Percentiles rank a stretch among this genome's conserved stretches.
Conservation (phyloP, 345 rosid genomes). For the Arabidopsis suecica region DNA sequence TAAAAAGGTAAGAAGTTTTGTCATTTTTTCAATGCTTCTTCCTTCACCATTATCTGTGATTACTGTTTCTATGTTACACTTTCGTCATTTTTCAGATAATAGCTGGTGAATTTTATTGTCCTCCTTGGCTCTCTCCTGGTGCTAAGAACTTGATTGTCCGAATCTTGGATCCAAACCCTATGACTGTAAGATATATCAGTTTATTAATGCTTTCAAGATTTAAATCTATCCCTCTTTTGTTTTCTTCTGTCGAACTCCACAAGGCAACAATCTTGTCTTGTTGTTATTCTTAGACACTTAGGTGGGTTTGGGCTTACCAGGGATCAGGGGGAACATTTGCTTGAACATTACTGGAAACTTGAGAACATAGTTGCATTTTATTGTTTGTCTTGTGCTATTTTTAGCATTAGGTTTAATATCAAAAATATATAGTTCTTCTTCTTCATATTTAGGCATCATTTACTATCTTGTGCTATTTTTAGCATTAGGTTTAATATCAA, state of each 20-base stretch:
- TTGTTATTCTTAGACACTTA: not conserved
- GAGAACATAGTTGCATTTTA: not conserved
- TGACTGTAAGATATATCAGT: slow-evolving; percentile 62
- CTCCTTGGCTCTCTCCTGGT: slow-evolving; percentile 95
- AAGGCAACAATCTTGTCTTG: not conserved
- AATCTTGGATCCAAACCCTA: slow-evolving; percentile 90
- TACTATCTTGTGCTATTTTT: not conserved
- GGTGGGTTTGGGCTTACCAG: not conserved
- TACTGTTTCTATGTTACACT: slow-evolving; percentile 30
- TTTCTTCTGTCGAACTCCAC: slow-evolving; percentile 4
- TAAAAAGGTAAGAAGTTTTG: slow-evolving; percentile 66
- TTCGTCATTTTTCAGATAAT: slow-evolving; percentile 61
- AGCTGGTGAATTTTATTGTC: slow-evolving; percentile 78
- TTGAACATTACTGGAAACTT: not conserved
- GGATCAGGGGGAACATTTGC: not conserved
- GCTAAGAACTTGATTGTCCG: slow-evolving; percentile 82
- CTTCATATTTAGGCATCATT: slow-evolving; percentile 1
- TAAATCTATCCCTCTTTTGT: slow-evolving; percentile 21
- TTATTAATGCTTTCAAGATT: slow-evolving; percentile 19
- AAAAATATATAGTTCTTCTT: not conserved
- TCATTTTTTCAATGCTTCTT: slow-evolving; percentile 1
- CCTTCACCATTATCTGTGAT: slow-evolving; percentile 20
- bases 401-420: slow-evolving; percentile 2
- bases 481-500: too few species aligned
- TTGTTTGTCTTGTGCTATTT: not conserved